A percentile compares a stretch with the other conserved stretches of the same genome.
Evolutionary conservation across 2,329 filamentous ascomycete species (phyloP).

Genomic region (Keithomyces neogunnii): DNA sequence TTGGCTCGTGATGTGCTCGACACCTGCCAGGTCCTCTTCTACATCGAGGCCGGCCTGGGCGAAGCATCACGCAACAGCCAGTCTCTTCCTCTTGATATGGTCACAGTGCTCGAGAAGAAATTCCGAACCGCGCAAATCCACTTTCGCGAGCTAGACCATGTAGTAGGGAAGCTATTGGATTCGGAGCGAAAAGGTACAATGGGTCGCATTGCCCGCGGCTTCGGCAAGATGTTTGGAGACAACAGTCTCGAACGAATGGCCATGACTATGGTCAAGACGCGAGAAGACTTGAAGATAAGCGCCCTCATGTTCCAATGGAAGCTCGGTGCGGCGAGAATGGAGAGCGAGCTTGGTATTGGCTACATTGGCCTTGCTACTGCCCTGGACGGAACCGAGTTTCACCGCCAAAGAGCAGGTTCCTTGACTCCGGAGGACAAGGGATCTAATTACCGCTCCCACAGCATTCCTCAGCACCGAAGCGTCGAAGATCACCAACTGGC

Average conservation of each 20-base stretch:
- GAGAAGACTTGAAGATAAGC: constrained; percentile 55
- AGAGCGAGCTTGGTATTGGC: constrained; percentile 54
- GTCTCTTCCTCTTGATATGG: constrained; percentile 50
- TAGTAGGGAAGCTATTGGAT: constrained; percentile 52
- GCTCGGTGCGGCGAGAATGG: constrained; percentile 48
- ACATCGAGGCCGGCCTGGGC: constrained; percentile 58
- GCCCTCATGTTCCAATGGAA: constrained; percentile 59
- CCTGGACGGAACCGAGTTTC: constrained; percentile 35
- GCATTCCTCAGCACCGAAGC: constrained; percentile 5
- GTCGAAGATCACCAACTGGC: constrained; percentile 6
- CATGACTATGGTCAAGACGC: constrained; percentile 45
- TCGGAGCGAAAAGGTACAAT: constrained; percentile 53
- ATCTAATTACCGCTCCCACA: constrained; percentile 1
- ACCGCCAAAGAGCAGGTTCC: constrained; percentile 10
- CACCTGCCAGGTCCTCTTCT: constrained; percentile 56
- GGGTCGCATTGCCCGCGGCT: constrained; percentile 51
- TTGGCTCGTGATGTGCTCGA: constrained; percentile 61
- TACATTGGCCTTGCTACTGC: constrained; percentile 60
- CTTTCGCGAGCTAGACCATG: constrained; percentile 54
- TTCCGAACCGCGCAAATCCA: constrained; percentile 53
- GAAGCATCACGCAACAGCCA: constrained; percentile 42
- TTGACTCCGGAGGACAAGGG: constrained; percentile 7
- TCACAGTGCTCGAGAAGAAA: constrained; percentile 55
- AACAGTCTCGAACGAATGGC: constrained; percentile 54
- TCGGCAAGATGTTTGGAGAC: constrained; percentile 55